phyloP scores from a whole-genome alignment of 768 basidiomycete species.

The Phylloporus sp. region DNA sequence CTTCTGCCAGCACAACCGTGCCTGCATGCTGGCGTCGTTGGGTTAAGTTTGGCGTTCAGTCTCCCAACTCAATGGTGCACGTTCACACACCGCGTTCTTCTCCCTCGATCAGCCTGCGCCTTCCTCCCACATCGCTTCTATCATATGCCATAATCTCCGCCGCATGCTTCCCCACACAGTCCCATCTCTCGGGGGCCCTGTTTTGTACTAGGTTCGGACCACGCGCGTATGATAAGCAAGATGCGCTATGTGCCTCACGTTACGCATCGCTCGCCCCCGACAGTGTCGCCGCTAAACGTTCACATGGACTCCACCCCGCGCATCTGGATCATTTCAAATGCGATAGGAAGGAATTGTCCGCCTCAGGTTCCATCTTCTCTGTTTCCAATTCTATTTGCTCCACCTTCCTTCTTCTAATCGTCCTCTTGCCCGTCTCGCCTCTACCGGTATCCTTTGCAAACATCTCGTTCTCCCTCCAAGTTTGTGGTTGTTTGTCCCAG shows the following conservation, averaged over 20 bases:
- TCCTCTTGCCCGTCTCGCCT: constrained; percentile 1
- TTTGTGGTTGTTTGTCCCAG: background rate
- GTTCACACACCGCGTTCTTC: constrained; percentile 6
- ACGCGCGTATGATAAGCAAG: constrained; percentile 2
- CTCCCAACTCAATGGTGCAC: constrained; percentile 9
- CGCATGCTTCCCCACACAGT: constrained; percentile 4
- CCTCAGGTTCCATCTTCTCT: background rate
- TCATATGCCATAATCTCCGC: constrained; percentile 20
- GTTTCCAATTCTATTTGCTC: background rate
- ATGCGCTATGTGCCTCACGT: background rate
- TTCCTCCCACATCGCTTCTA: constrained; percentile 24
- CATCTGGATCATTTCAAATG: background rate
- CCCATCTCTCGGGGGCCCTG: constrained; percentile 9
- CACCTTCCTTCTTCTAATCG: background rate
- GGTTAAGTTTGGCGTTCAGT: background rate
- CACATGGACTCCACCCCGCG: background rate
- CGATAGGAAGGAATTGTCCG: background rate
- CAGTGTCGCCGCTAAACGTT: background rate
- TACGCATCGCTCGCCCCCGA: background rate
- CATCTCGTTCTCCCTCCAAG: background rate
- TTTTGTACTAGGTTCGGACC: constrained; percentile 6
- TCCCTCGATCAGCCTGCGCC: constrained; percentile 12
- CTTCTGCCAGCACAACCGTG: constrained; percentile 2
- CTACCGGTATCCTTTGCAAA: background rate
- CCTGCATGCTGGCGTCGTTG: background rate